Conservation (phyloP, 2,329 filamentous ascomycete species). For the Chrysosporium queenslandicum region DNA sequence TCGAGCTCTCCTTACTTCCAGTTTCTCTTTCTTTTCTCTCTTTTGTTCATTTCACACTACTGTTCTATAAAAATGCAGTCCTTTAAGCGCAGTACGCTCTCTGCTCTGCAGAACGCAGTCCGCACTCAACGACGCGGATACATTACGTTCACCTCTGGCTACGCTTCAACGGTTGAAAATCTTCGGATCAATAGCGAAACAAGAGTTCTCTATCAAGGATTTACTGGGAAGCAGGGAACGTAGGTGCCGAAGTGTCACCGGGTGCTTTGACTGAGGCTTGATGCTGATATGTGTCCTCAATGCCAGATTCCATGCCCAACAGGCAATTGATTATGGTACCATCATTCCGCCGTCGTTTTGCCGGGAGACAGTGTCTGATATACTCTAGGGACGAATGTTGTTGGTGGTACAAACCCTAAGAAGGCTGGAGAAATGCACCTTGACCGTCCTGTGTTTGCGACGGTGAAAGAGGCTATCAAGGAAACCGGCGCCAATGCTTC, state of each 20-base stretch:
- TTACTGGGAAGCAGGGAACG: conserved; percentile 95
- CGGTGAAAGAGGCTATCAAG: conserved; percentile 78
- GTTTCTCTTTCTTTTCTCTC: conserved; percentile 17
- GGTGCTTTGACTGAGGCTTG: not conserved
- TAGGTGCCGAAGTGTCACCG: conserved; percentile 41
- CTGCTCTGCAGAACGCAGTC: conserved; percentile 56
- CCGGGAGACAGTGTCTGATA: conserved; percentile 20
- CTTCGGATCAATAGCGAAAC: conserved; percentile 87
- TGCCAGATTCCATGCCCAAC: conserved; percentile 83
- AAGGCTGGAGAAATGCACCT: conserved; percentile 90
- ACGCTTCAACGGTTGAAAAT: conserved; percentile 67
- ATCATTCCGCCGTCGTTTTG: conserved; percentile 16
- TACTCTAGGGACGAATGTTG: conserved; percentile 75
- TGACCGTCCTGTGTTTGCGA: conserved; percentile 84
- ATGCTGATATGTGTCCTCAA: conserved; percentile 23
- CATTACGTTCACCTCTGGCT: conserved; percentile 59
- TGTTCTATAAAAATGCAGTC: conserved; percentile 58
- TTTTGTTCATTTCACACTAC: not conserved
- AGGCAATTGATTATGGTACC: conserved; percentile 96
- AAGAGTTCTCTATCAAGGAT: conserved; percentile 93
- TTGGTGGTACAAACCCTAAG: conserved; percentile 97
- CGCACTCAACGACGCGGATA: conserved; percentile 51
- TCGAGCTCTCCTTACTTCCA: conserved; percentile 11
- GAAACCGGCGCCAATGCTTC: conserved; percentile 83
- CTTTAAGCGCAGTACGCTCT: conserved; percentile 62